Conservation (phyloP, 2,329 filamentous ascomycete species). For the Colletotrichum paranaense region DNA sequence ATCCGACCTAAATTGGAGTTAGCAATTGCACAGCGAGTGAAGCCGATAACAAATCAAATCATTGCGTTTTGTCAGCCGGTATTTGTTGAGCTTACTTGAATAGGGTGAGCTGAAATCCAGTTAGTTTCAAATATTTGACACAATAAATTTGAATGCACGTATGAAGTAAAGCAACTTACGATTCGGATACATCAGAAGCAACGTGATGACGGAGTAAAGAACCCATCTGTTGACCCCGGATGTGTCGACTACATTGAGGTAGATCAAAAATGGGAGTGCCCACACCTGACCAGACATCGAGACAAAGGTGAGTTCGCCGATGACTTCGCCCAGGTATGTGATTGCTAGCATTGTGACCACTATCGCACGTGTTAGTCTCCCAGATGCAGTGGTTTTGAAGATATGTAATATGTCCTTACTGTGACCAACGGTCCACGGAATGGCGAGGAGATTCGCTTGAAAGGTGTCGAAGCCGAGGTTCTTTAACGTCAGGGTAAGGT, state of each 20-base stretch:
- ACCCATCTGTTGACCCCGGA: slow-evolving; percentile 46
- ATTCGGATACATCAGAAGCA: slow-evolving; percentile 49
- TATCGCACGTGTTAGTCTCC: slow-evolving; percentile 41
- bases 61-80: too few species aligned
- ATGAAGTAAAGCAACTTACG: slow-evolving; percentile 33
- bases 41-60: background rate
- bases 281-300: slow-evolving; percentile 64
- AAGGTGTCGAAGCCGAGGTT: slow-evolving; percentile 70
- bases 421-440: slow-evolving; percentile 58
- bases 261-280: slow-evolving; percentile 69
- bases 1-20: slow-evolving; percentile 45
- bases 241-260: slow-evolving; percentile 51
- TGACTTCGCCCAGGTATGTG: slow-evolving; percentile 57
- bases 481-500: slow-evolving; percentile 69
- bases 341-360: slow-evolving; percentile 54
- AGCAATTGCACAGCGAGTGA: background rate
- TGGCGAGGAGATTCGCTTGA: slow-evolving; percentile 71
- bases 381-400: too few species aligned
- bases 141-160: slow-evolving; percentile 37
- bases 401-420: slow-evolving; percentile 35
- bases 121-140: slow-evolving; percentile 49
- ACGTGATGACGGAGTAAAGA: slow-evolving; percentile 47
- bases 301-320: slow-evolving; percentile 61
- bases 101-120: slow-evolving; percentile 51
- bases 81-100: slow-evolving; percentile 43